phyloP scores from a whole-genome alignment of 176 grass and related monocot genomes.

The Alloteropsis semialata region DNA sequence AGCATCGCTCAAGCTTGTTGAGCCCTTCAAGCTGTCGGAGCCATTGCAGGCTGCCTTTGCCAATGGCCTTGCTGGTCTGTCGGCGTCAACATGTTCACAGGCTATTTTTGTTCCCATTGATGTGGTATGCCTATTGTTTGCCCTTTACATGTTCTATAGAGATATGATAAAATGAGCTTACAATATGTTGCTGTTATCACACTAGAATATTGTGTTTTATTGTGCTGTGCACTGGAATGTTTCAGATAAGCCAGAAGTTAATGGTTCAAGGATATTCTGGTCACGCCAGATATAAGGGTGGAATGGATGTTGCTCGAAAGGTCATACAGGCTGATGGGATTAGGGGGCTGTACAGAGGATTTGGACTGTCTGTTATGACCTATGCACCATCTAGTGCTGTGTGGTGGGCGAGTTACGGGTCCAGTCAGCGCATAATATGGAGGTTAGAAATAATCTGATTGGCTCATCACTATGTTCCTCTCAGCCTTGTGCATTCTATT shows the following conservation, averaged over 20 bases:
- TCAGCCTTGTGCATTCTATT: not conserved
- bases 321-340: conserved; percentile 75
- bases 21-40: conserved; percentile 72
- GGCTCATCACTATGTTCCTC: not conserved
- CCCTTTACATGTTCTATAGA: conserved; percentile 3
- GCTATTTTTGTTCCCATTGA: conserved; percentile 92
- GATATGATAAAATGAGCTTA: not conserved
- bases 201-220: not conserved
- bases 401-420: conserved; percentile 98
- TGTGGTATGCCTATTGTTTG: conserved; percentile 60
- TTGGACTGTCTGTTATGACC: conserved; percentile 92
- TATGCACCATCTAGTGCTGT: conserved; percentile 92
- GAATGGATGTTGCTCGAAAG: conserved; percentile 80
- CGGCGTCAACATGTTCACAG: conserved; percentile 76
- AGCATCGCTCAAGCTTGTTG: conserved; percentile 58
- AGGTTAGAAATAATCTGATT: conserved; percentile 49
- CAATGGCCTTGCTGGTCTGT: conserved; percentile 80
- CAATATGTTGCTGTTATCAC: not conserved
- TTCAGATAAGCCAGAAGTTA: conserved; percentile 98
- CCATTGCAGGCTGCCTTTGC: conserved; percentile 72
- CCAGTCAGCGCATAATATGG: conserved; percentile 93
- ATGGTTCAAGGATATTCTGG: conserved; percentile 99
- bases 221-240: conserved; percentile 22
- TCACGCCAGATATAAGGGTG: conserved; percentile 72
- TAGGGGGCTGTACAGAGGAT: conserved; percentile 87